A percentile compares a stretch with the other conserved stretches of the same genome.
Conservation (phyloP, 2,329 filamentous ascomycete genomes). For the Cercospora sp. region DNA sequence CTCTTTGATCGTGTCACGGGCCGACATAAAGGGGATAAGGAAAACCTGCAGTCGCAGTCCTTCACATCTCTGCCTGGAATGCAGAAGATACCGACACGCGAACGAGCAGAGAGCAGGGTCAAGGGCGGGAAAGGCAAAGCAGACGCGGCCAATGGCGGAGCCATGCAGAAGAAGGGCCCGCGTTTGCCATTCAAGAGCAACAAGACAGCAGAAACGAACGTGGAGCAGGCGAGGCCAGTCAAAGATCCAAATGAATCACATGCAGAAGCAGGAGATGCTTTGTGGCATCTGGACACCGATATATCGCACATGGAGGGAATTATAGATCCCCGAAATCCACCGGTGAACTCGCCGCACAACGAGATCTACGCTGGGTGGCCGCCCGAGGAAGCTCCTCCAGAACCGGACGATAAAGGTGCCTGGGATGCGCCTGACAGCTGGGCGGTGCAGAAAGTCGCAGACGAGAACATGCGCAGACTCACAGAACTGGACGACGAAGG, state of each 20-base stretch:
- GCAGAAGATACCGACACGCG: conserved; percentile 33
- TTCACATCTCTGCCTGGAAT: conserved; percentile 44
- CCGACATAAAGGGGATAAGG: conserved; percentile 49
- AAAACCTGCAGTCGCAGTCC: conserved; percentile 44
- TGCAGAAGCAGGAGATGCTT: conserved; percentile 42
- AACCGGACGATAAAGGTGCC: conserved; percentile 47
- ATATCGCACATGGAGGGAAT: conserved; percentile 91
- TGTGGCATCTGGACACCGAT: conserved; percentile 83
- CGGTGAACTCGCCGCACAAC: conserved; percentile 65
- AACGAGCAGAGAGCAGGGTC: conserved; percentile 32
- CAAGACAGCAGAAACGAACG: conserved; percentile 47
- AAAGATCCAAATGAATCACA: conserved; percentile 47
- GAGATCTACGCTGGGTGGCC: conserved; percentile 53
- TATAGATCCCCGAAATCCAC: conserved; percentile 61
- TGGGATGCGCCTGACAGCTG: conserved; percentile 98
- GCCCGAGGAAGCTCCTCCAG: conserved; percentile 36
- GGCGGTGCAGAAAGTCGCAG: conserved; percentile 75
- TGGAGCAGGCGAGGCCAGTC: conserved; percentile 42
- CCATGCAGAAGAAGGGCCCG: conserved; percentile 32
- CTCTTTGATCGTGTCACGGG: conserved; percentile 57
- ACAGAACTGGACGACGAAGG: conserved; percentile 68
- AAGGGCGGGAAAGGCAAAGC: conserved; percentile 27
- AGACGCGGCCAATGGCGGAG: conserved; percentile 23
- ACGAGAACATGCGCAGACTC: conserved; percentile 61
- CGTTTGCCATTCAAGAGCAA: conserved; percentile 57